Evolutionary conservation across 116 monocot species (phyloP).

Genomic region (Cymodocea nodosa): DNA sequence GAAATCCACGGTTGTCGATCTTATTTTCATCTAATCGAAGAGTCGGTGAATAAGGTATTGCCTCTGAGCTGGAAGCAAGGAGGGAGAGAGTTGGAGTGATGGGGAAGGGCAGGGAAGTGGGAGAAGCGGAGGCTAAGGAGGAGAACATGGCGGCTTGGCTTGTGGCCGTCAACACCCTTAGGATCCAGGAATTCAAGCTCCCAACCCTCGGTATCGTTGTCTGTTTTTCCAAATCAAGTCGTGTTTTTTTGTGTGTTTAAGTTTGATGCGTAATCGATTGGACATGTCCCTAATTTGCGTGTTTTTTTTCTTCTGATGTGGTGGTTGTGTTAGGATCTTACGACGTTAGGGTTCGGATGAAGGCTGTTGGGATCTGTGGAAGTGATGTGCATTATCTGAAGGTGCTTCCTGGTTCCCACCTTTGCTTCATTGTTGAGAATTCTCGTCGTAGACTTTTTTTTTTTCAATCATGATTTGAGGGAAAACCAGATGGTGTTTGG

Average conservation of each 20-base stretch:
- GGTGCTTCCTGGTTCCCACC: constrained; percentile 14
- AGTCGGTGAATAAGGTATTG: too few relatives aligned
- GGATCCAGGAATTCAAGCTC: constrained; percentile 77
- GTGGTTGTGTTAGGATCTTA: constrained; percentile 33
- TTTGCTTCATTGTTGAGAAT: background rate
- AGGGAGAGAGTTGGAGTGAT: too few relatives aligned
- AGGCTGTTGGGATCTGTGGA: constrained; percentile 94
- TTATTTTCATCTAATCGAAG: too few relatives aligned
- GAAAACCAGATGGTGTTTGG: background rate
- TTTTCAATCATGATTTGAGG: too few relatives aligned
- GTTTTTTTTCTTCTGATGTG: background rate
- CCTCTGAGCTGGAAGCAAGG: too few relatives aligned
- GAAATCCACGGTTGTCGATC: too few relatives aligned
- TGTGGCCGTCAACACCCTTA: constrained; percentile 52
- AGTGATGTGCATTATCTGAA: constrained; percentile 94
- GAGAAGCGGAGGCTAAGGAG: constrained; percentile 19
- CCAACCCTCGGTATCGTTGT: constrained; percentile 53
- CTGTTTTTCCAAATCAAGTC: background rate
- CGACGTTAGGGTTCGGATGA: constrained; percentile 81
- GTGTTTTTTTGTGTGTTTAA: background rate
- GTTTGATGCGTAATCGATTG: background rate
- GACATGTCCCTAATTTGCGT: background rate
- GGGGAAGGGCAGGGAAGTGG: constrained; percentile 2
- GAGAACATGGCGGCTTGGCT: constrained; percentile 95
- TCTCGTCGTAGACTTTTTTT: too few relatives aligned